These are phyloP conservation scores for Rhynchospora breviuscula DNA, from an alignment of 176 grass and related monocot genomes.

Conservation along the genomic window DNA sequence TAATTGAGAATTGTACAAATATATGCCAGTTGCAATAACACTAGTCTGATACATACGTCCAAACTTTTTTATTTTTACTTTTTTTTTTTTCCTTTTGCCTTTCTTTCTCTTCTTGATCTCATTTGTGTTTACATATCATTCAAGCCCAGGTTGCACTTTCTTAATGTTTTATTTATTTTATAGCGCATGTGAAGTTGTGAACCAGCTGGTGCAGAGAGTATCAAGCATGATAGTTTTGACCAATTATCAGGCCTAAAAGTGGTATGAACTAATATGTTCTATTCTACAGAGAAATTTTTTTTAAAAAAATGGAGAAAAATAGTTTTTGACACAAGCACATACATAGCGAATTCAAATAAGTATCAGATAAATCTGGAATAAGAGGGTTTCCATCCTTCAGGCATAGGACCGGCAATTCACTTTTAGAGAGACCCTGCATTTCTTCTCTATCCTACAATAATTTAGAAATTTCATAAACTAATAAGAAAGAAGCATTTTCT, in stretches of 20 bases:
- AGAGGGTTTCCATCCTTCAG: constrained; percentile 75
- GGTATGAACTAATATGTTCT: neutral
- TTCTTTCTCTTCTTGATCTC: neutral
- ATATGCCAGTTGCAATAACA: neutral
- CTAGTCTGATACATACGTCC: neutral
- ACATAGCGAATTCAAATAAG: constrained; percentile 69
- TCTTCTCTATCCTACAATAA: constrained; percentile 58
- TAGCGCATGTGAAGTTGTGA: neutral
- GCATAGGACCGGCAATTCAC: constrained; percentile 64
- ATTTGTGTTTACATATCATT: no score
- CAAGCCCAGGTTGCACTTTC: neutral
- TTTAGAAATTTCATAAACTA: constrained; percentile 23
- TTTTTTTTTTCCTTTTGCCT: neutral
- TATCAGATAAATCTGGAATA: constrained; percentile 82
- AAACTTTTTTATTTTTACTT: neutral
- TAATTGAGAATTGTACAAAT: neutral
- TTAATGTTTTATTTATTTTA: constrained; percentile 14
- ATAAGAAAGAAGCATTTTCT: constrained; percentile 15
- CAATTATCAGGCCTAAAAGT: constrained; percentile 16
- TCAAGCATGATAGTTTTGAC: constrained; percentile 12
- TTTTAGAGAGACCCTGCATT: constrained; percentile 51
- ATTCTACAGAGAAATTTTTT: constrained; percentile 2
- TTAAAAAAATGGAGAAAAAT: constrained; percentile 5
- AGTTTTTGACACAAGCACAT: constrained; percentile 34
- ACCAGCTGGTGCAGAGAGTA: neutral